Base-by-base conservation (phyloP, 1,284 basidiomycete genomes). In the Gomphus sp. region DNA sequence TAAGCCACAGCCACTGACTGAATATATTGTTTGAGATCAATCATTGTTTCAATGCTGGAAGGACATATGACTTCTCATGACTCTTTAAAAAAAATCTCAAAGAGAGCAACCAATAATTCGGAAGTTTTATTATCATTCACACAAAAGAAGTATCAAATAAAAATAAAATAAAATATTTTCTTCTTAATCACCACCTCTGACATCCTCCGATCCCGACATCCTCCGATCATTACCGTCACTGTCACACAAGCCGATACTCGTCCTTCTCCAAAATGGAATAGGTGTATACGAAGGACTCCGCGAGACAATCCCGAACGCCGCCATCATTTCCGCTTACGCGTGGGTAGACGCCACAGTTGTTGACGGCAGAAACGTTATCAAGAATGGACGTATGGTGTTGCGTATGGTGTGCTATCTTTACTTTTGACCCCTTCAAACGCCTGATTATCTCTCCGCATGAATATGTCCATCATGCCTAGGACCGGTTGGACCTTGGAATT, bases 181-280 rank as follows among this genome's bases (percentile, higher is more conserved):
- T 22, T 22, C 22, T 1, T 22, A 22, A 62, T 63, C 28, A 62
- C 68, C 11, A 74, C 72, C 14, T 65, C 71, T 10, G 49, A 63
- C 5, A 60, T 73, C 8, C 66, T 73, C 39, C 56, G 61, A 7
- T 71, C 22, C 22, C 22, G 22, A 22, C 22, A 22, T 22, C 22
- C 22, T 22, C 22, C 22, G 22, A 22, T 22, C 72, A 0, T 60
- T 74, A 1, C 61, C 73, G 12, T 12, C 22, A 22, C 22, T 22
- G 22, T 22, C 49, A 33, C 48, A 60, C 14, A 59, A 64, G 11
- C 64, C 66, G 12, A 58, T 69, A 5, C 70, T 74, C 58, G 69
- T 74, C 9, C 65, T 74, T 16, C 67, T 74, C 43, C 71, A 73
- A 63, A 76, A 76, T 62, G 74, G 74, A 4, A 69, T 76, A 55